Base-by-base conservation (phyloP, 768 basidiomycete species). In the Trametes cinnabarina region DNA sequence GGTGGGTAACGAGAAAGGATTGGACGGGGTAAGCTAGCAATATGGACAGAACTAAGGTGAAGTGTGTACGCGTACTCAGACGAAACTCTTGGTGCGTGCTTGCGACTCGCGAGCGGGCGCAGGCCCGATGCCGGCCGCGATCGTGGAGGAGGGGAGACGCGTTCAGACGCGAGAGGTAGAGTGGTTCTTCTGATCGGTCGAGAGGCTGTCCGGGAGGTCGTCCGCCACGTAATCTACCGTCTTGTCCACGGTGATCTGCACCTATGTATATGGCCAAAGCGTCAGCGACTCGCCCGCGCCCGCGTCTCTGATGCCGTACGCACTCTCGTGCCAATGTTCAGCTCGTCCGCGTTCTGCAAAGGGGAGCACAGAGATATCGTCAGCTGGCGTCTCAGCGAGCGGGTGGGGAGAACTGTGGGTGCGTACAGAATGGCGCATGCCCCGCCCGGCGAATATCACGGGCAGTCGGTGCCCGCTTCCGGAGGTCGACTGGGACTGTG, bases 171-270 rank as follows among this genome's bases (percentile, higher is more conserved):
- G 25, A 3, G 50, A 52, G 34, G 37, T 23, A 17, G 40, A 15
- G 37, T 20, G 44, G 46, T n/a, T 25, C 42, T 57, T 57, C 49
- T 44, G 56, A 39, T 57, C 56, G 4, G 41, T 40, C 20, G 51
- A 51, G 37, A 40, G 14, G 44, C 44, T 46, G 20, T 58, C 57
- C 32, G 50, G 57, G 20, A 32, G 9, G 51, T 64, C 60, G 56
- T 69, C 68, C 17, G 63, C 55, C n/a, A 53, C 63, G 47, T 58
- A 62, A 39, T 67, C 65, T 28, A 69, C 51, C n/a, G 68, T 67
- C 57, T 67, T 63, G 58, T 69, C 65, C 22, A 69, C 66, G 26
- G 60, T 67, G 48, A 69, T 67, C 55, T 69, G 57, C 55, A 66
- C 55, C 65, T 65, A 37, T 32, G 9, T 23, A 54, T 35, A 28